Evolutionary conservation across 768 basidiomycete species (phyloP).

Genomic region (Rhizopogon rudus): DNA sequence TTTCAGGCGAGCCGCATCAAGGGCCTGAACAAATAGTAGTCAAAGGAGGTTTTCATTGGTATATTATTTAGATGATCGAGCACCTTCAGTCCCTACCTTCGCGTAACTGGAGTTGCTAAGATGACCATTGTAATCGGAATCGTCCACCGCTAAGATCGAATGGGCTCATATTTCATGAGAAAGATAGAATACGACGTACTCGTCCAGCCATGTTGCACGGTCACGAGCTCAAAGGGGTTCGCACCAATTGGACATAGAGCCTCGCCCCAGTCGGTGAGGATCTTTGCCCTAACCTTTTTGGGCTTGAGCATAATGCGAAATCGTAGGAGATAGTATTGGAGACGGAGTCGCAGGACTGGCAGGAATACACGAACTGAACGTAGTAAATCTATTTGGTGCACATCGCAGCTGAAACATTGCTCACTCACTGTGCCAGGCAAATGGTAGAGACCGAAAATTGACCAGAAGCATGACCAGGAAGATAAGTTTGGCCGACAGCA

Average conservation of each 20-base stretch:
- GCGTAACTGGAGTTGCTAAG: constrained; percentile 81
- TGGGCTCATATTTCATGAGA: constrained; percentile 2
- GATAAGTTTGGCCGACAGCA: constrained; percentile 32
- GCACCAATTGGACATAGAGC: constrained; percentile 46
- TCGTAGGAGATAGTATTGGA: constrained; percentile 28
- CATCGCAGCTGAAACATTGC: not conserved
- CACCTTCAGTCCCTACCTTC: constrained; percentile 39
- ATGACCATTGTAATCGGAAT: constrained; percentile 70
- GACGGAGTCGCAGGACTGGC: constrained; percentile 34
- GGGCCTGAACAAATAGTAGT: constrained; percentile 21
- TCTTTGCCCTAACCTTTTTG: constrained; percentile 22
- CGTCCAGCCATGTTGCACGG: constrained; percentile 45
- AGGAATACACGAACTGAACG: constrained; percentile 48
- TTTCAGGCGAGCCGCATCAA: constrained; percentile 47
- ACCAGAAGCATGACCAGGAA: constrained; percentile 46
- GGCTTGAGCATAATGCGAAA: constrained; percentile 36
- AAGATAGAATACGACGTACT: constrained; percentile 31
- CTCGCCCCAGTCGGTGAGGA: constrained; percentile 42
- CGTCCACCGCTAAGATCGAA: constrained; percentile 49
- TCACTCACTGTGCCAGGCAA: constrained; percentile 65
- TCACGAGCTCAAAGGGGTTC: constrained; percentile 46
- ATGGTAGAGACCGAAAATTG: constrained; percentile 57
- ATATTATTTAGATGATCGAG: no score
- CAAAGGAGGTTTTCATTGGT: not conserved
- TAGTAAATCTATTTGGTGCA: not conserved